Conservation (phyloP, 306 rosid species). For the Rosa rugosa region DNA sequence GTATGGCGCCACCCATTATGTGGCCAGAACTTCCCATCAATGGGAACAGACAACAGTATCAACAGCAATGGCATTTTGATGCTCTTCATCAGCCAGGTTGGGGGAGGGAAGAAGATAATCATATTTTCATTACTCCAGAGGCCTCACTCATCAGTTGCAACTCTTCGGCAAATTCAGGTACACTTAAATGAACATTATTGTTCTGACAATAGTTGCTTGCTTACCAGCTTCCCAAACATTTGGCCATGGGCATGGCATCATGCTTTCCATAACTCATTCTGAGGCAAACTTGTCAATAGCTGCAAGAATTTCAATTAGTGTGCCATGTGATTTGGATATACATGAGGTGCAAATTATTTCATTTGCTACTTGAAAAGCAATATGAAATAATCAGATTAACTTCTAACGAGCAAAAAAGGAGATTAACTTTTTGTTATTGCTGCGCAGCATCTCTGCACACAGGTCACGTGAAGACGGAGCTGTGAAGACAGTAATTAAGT, state of each 20-base stretch:
- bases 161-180: slow-evolving; percentile 89
- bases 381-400: slow-evolving; percentile 1
- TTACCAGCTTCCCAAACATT: neutral
- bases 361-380: neutral
- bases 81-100: slow-evolving; percentile 57
- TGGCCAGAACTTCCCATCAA: slow-evolving; percentile 67
- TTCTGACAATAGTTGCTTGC: neutral
- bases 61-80: slow-evolving; percentile 69
- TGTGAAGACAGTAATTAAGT: slow-evolving; percentile 45
- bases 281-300: neutral
- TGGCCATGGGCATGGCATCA: neutral
- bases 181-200: neutral
- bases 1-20: slow-evolving; percentile 50
- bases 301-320: neutral
- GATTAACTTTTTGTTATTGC: slow-evolving; percentile 28
- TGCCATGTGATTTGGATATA: neutral
- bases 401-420: neutral
- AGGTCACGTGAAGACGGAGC: slow-evolving; percentile 91
- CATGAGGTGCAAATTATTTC: neutral
- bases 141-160: slow-evolving; percentile 71
- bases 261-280: neutral
- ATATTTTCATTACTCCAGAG: slow-evolving; percentile 63
- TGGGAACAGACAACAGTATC: slow-evolving; percentile 72
- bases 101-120: slow-evolving; percentile 76
- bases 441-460: slow-evolving; percentile 72